phyloP scores from a whole-genome alignment of 805 yeast species.

The Lipomyces japonicus region DNA sequence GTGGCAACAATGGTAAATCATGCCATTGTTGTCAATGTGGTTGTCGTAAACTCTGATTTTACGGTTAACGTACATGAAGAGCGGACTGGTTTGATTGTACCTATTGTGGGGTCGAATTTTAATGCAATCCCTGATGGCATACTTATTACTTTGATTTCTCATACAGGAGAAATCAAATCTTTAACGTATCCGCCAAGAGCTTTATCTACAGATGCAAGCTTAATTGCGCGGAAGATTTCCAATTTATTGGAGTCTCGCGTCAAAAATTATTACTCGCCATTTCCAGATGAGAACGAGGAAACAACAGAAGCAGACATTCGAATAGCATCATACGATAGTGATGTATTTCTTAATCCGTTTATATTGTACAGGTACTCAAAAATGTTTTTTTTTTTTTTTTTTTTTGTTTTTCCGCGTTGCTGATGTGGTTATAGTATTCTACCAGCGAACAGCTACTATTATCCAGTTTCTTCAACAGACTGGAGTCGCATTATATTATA shows the following conservation, averaged over 20 bases:
- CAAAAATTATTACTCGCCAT: no score
- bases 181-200: not conserved
- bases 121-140: not conserved
- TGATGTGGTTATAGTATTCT: slow-evolving; percentile 17
- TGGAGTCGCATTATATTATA: slow-evolving; percentile 12
- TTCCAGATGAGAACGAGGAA: not conserved
- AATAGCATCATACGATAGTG: slow-evolving; percentile 6
- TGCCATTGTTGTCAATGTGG: not conserved
- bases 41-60: not conserved
- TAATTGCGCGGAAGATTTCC: not conserved
- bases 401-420: no score
- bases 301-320: slow-evolving; percentile 1
- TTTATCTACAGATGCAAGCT: not conserved
- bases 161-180: not conserved
- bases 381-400: no score
- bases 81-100: not conserved
- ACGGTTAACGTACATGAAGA: not conserved
- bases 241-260: not conserved
- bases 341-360: not conserved
- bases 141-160: not conserved
- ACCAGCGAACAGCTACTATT: slow-evolving; percentile 11
- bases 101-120: not conserved
- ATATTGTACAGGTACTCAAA: no score
- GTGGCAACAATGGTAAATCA: not conserved
- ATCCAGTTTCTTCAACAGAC: slow-evolving; percentile 14